phyloP scores from a whole-genome alignment of 371 early-diverging fungal species.

The Actinomortierella ambigua region DNA sequence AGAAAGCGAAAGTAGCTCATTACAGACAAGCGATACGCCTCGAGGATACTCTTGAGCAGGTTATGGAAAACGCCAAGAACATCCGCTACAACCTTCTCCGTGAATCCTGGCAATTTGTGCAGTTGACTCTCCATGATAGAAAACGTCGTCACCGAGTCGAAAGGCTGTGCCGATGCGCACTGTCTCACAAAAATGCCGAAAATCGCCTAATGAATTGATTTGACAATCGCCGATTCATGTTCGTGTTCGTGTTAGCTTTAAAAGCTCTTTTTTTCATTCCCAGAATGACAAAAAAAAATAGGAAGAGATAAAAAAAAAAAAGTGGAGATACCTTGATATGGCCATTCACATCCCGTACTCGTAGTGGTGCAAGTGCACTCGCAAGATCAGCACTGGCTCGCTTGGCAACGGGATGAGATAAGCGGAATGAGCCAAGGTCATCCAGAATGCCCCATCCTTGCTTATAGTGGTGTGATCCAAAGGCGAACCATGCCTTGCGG shows the following conservation, averaged over 20 bases:
- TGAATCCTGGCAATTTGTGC: too few relatives aligned
- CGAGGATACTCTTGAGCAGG: constrained; percentile 29
- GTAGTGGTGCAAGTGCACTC: not conserved
- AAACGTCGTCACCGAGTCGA: constrained; percentile 24
- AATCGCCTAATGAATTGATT: constrained; percentile 14
- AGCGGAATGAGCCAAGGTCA: constrained; percentile 47
- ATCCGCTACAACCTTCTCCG: constrained; percentile 6
- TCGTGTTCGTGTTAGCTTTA: too few relatives aligned
- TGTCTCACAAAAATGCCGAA: constrained; percentile 43
- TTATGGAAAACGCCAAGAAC: constrained; percentile 23
- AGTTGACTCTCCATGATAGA: too few relatives aligned
- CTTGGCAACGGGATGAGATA: constrained; percentile 39
- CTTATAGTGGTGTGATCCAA: constrained; percentile 65
- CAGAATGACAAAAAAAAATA: not conserved
- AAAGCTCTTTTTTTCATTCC: too few relatives aligned
- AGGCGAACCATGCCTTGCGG: constrained; percentile 67
- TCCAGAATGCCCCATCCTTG: constrained; percentile 68
- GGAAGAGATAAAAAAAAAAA: too few relatives aligned
- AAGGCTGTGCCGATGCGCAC: constrained; percentile 43
- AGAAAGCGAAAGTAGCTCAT: constrained; percentile 41
- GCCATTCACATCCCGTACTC: not conserved
- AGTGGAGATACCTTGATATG: not conserved
- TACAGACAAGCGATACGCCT: constrained; percentile 29
- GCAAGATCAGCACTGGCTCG: constrained; percentile 27
- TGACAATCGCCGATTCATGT: too few relatives aligned